Base-by-base conservation (phyloP, 805 yeast genomes). In the Cyberlindnera mrakii region DNA sequence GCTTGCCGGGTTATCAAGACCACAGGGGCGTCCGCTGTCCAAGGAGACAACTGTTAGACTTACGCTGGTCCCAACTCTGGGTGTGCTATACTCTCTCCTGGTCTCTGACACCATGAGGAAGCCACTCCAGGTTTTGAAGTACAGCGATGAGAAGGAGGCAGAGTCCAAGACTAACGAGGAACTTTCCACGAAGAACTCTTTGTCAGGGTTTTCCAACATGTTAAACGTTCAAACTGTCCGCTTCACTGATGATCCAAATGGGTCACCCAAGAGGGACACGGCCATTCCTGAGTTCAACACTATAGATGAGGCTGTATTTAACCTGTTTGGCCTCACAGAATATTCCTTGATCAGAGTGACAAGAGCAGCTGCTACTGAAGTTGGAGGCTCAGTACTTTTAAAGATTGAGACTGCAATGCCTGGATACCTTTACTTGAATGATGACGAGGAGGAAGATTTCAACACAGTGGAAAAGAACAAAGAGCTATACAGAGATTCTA, bases 321-420 rank as follows among this genome's bases (percentile, higher is more conserved):
- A 65, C 2, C 51, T 75, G 11, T 77, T 75, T 54, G 67, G 67
- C 4, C 35, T 64, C 5, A 55, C 57, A 5, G 67, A 69, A 11
- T 77, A 67, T 54, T 64, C 79, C 1, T 51, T 76, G 20, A 62
- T 77, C 8, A 62, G 82, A 37, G 72, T 77, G 11, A 75, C 82
- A 2, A 60, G 81, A 45, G 75, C 80, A 1, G 76, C 80, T 2
- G 73, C 80, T 2, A 64, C 67, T 25, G 78, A 73, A 46, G 60
- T 58, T 34, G 77, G 75, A 11, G 80, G 80, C 4, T 69, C 78
- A 5, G 64, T 69, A n/a, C 62, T 76, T 3, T 59, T 77, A 36
- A 77, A 77, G 50, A 60, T 77, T 38, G 82, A 77, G 53, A 72
- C 80, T 2, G 76, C 79, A 0, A 66, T 63, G 48, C 78, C 80